A percentile compares a stretch with the other conserved stretches of the same genome.
phyloP scores from a whole-genome alignment of 108 stramenopile genomes.

The Conticribra guillardii region DNA sequence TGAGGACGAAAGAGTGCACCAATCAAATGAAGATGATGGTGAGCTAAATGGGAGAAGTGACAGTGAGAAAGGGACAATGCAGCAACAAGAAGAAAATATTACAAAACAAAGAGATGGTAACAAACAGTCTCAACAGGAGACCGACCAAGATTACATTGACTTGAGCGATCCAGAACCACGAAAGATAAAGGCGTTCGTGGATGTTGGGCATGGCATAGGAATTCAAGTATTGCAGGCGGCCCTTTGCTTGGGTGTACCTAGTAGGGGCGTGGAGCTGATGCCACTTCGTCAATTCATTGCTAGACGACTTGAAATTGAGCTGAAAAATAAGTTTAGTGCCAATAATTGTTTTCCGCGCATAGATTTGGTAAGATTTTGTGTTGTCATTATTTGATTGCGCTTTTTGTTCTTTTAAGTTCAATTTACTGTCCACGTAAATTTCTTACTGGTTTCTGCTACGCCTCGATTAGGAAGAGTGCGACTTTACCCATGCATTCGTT shows the following conservation, averaged over 20 bases:
- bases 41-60: too few relatives aligned
- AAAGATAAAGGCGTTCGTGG: constrained; percentile 22
- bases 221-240: constrained; percentile 32
- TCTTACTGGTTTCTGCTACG: neutral
- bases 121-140: too few relatives aligned
- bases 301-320: neutral
- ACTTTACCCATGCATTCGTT: constrained; percentile 17
- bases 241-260: constrained; percentile 8
- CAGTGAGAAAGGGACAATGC: too few relatives aligned
- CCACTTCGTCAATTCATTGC: constrained; percentile 21
- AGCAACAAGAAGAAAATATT: constrained; percentile 3
- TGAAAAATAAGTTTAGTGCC: neutral
- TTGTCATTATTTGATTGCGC: neutral
- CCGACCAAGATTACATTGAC: too few relatives aligned
- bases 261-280: constrained; percentile 30
- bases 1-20: too few relatives aligned
- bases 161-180: neutral
- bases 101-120: too few relatives aligned
- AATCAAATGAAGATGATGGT: too few relatives aligned
- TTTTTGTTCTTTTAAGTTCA: too few relatives aligned
- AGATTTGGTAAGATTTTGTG: neutral
- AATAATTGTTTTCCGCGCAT: neutral
- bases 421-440: too few relatives aligned
- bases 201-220: constrained; percentile 37
- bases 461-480: neutral